phyloP scores from a whole-genome alignment of 2,329 filamentous ascomycete genomes.

The Epicoccum sorghinum region DNA sequence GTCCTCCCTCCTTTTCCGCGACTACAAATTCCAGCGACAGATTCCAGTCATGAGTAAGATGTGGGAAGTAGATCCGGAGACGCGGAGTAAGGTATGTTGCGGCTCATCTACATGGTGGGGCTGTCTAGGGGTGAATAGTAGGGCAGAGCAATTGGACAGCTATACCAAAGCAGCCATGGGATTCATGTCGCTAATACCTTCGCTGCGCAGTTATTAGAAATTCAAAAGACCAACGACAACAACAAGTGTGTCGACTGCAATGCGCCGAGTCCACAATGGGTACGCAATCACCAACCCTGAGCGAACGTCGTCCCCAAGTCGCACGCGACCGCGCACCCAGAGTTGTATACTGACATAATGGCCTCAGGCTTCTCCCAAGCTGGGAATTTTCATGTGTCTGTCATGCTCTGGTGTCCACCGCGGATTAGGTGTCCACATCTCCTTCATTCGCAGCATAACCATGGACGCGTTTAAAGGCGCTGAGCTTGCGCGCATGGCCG shows the following conservation, averaged over 20 bases:
- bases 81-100: slow-evolving; percentile 79
- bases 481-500: slow-evolving; percentile 92
- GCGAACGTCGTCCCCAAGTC: not conserved
- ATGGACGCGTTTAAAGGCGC: slow-evolving; percentile 98
- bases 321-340: slow-evolving; percentile 9
- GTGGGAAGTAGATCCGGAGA: slow-evolving; percentile 99
- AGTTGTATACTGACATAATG: slow-evolving; percentile 24
- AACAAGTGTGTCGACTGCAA: slow-evolving; percentile 93
- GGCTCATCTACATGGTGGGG: slow-evolving; percentile 10
- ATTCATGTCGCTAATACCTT: slow-evolving; percentile 21
- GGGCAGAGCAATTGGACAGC: not conserved
- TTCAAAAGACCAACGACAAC: slow-evolving; percentile 90
- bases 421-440: slow-evolving; percentile 95
- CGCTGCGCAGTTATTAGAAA: slow-evolving; percentile 73
- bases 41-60: slow-evolving; percentile 68
- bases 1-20: not conserved
- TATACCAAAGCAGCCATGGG: not conserved
- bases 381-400: slow-evolving; percentile 98
- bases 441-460: slow-evolving; percentile 94
- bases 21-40: slow-evolving; percentile 1
- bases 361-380: slow-evolving; percentile 78
- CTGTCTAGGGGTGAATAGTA: slow-evolving; percentile 13
- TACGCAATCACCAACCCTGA: slow-evolving; percentile 51
- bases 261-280: slow-evolving; percentile 97
- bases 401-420: slow-evolving; percentile 94